Conservation (phyloP, 177 flowering plant genomes). For the Telopea speciosissima region DNA sequence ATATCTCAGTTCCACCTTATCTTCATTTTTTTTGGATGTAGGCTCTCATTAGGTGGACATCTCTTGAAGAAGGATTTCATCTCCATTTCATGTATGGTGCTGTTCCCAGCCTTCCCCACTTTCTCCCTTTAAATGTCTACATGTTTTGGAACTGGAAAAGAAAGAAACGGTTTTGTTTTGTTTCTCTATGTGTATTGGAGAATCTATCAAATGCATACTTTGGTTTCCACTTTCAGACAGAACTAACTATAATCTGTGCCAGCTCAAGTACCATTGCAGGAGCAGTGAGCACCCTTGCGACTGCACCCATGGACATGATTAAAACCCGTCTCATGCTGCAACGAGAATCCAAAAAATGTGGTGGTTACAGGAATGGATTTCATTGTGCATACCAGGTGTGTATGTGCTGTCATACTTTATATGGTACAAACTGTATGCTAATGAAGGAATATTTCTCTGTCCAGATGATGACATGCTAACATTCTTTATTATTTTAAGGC, state of each 20-base stretch:
- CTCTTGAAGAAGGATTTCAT: constrained; percentile 74
- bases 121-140: not conserved
- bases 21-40: constrained; percentile 27
- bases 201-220: constrained; percentile 14
- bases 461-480: not conserved
- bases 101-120: constrained; percentile 4
- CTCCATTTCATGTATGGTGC: constrained; percentile 69
- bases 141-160: not conserved
- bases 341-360: constrained; percentile 48
- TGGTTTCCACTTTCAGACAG: constrained; percentile 9
- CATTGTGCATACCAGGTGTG: constrained; percentile 83
- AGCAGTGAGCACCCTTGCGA: constrained; percentile 55
- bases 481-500: not conserved
- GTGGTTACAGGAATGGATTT: constrained; percentile 67
- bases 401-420: not conserved
- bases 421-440: not conserved
- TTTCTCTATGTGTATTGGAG: not conserved
- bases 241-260: constrained; percentile 22
- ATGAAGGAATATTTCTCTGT: too few relatives aligned
- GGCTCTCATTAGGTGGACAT: constrained; percentile 58
- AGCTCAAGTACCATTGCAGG: constrained; percentile 85
- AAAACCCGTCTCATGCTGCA: constrained; percentile 95
- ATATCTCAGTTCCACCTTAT: constrained; percentile 2
- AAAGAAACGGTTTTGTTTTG: not conserved
- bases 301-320: constrained; percentile 82